A percentile compares a stretch with the other conserved stretches of the same genome.
These are phyloP conservation scores for Spongospora subterranea DNA, from an alignment of 208 protist genomes.

Conservation along the genomic window DNA sequence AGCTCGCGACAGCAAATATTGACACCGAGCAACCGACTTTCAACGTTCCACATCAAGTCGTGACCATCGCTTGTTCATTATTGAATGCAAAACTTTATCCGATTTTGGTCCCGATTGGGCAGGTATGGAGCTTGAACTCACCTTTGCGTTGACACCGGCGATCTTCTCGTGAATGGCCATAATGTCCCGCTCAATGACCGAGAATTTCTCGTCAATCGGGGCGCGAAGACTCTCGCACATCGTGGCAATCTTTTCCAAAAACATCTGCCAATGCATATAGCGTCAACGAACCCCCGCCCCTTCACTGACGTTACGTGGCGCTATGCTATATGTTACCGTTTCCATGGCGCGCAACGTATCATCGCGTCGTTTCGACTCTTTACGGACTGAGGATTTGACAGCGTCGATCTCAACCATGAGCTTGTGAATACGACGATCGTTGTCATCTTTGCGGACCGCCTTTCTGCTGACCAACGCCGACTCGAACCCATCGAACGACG, in stretches of 20 bases:
- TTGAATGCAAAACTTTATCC: no score
- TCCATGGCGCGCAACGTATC: not conserved
- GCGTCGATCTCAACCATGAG: not conserved
- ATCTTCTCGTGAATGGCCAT: not conserved
- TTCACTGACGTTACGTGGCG: no score
- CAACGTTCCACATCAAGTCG: no score
- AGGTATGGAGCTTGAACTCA: no score
- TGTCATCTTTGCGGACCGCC: slow-evolving; percentile 8
- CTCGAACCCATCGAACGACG: slow-evolving; percentile 43
- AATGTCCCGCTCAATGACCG: not conserved
- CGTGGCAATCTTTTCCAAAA: not conserved
- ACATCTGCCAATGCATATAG: slow-evolving; percentile 17
- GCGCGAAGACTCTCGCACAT: not conserved
- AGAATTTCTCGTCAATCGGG: not conserved
- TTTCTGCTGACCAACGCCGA: not conserved
- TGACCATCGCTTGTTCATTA: no score
- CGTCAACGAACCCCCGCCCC: no score
- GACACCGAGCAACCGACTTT: no score
- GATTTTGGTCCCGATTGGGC: no score
- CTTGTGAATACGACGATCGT: slow-evolving; percentile 35
- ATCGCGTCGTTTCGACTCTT: slow-evolving; percentile 2
- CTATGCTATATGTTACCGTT: not conserved
- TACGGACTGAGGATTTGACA: not conserved
- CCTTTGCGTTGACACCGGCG: not conserved
- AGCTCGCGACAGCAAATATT: no score